phyloP scores from a whole-genome alignment of 1,284 basidiomycete genomes.

The Heliocybe sulcata region DNA sequence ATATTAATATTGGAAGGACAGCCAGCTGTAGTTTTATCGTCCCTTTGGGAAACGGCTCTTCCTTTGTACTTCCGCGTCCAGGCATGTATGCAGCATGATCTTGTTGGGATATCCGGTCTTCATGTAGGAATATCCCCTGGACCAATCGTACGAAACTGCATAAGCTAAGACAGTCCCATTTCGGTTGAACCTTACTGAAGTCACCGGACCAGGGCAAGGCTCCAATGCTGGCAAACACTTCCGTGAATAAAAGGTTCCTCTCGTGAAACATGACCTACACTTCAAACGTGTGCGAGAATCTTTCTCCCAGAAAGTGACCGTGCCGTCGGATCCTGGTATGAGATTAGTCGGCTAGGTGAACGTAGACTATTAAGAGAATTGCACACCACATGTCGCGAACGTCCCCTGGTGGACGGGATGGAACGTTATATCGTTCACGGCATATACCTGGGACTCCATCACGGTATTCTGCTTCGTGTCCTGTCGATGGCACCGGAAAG shows the following conservation, averaged over 20 bases:
- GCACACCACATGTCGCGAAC: conserved; percentile 91
- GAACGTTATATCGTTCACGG: conserved; percentile 91
- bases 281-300: conserved; percentile 87
- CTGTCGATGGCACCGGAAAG: conserved; percentile 93
- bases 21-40: too few species aligned
- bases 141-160: conserved; percentile 87
- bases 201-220: conserved; percentile 58
- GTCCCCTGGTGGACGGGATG: conserved; percentile 84
- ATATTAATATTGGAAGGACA: too few species aligned
- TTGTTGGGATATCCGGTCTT: conserved; percentile 77
- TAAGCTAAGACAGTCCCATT: conserved; percentile 88
- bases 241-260: neutral
- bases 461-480: conserved; percentile 58
- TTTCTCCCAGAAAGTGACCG: conserved; percentile 87
- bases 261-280: conserved; percentile 35
- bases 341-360: conserved; percentile 13
- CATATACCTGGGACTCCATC: conserved; percentile 77
- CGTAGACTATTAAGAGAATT: too few species aligned
- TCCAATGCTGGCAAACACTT: conserved; percentile 52
- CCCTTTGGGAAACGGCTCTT: conserved; percentile 18
- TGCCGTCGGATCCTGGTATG: conserved; percentile 62
- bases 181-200: conserved; percentile 77
- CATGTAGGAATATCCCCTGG: conserved; percentile 82
- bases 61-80: conserved; percentile 84
- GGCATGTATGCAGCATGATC: conserved; percentile 85